phyloP scores from a whole-genome alignment of 1,139 yeast species.

The Nakaseomyces nivariensis region DNA sequence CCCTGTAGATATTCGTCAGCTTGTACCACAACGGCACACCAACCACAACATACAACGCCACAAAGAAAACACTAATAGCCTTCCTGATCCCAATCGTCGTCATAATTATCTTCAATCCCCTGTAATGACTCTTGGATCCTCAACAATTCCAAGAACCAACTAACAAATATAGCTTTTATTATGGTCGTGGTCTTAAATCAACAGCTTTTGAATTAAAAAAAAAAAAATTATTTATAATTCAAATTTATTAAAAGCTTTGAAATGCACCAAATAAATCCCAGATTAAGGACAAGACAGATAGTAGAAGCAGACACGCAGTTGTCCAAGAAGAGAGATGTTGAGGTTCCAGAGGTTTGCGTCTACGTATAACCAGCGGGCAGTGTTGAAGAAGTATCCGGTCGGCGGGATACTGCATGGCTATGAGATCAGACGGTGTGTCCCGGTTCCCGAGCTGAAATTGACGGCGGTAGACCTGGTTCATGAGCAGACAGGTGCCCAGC shows the following conservation, averaged over 20 bases:
- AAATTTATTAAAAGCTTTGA: no score
- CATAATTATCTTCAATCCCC: not conserved
- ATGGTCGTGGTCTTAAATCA: no score
- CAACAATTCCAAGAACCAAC: no score
- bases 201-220: no score
- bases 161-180: no score
- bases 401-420: constrained; percentile 60
- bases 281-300: no score
- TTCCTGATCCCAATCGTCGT: constrained; percentile 14
- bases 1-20: constrained; percentile 68
- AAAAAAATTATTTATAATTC: no score
- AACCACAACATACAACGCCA: constrained; percentile 37
- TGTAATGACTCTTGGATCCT: no score
- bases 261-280: no score
- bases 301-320: no score
- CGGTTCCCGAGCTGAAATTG: constrained; percentile 73
- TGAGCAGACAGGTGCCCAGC: constrained; percentile 60
- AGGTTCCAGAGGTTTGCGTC: constrained; percentile 19
- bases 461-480: constrained; percentile 71
- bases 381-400: constrained; percentile 38
- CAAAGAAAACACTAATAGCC: constrained; percentile 20
- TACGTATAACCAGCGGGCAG: constrained; percentile 13
- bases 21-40: constrained; percentile 69
- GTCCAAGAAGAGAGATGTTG: constrained; percentile 12
- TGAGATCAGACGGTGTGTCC: constrained; percentile 48